Percentiles rank a stretch among this genome's conserved stretches.
These are phyloP conservation scores for Xylariaceae sp. DNA, from an alignment of 2,329 filamentous ascomycete genomes.

Conservation along the genomic window DNA sequence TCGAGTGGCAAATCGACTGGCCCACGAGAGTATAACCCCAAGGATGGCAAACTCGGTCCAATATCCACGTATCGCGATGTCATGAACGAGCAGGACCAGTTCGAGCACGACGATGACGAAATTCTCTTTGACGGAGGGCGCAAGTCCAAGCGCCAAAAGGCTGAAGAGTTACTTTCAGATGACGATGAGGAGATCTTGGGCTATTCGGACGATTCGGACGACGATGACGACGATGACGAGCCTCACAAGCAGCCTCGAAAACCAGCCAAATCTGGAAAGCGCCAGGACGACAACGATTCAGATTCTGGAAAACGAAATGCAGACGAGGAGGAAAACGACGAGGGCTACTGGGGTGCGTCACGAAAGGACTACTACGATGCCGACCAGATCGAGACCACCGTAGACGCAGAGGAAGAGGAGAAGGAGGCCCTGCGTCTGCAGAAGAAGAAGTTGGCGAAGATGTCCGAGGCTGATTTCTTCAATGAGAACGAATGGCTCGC, in stretches of 20 bases:
- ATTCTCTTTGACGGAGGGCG: constrained; percentile 79
- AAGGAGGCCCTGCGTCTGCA: constrained; percentile 82
- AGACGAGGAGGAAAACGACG: constrained; percentile 44
- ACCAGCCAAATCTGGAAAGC: constrained; percentile 23
- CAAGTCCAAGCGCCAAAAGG: constrained; percentile 69
- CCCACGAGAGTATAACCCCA: constrained; percentile 49
- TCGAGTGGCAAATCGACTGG: constrained; percentile 45
- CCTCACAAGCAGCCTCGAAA: constrained; percentile 44
- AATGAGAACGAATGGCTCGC: constrained; percentile 82
- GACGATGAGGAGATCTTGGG: constrained; percentile 60
- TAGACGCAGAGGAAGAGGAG: constrained; percentile 79
- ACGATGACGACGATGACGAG: constrained; percentile 35
- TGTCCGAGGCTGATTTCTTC: constrained; percentile 91
- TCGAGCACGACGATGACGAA: constrained; percentile 79
- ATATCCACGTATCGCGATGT: constrained; percentile 72
- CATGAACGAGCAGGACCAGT: constrained; percentile 90
- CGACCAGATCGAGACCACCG: constrained; percentile 51
- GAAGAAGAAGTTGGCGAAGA: constrained; percentile 81
- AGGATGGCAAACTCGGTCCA: constrained; percentile 56
- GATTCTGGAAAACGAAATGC: constrained; percentile 48
- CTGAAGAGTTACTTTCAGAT: constrained; percentile 39
- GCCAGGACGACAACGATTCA: constrained; percentile 27
- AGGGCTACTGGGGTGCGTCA: constrained; percentile 78
- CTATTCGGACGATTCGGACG: constrained; percentile 53
- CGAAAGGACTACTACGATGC: constrained; percentile 91